phyloP scores from a whole-genome alignment of 2,329 filamentous ascomycete species.

The Microdochium bolleyi region DNA sequence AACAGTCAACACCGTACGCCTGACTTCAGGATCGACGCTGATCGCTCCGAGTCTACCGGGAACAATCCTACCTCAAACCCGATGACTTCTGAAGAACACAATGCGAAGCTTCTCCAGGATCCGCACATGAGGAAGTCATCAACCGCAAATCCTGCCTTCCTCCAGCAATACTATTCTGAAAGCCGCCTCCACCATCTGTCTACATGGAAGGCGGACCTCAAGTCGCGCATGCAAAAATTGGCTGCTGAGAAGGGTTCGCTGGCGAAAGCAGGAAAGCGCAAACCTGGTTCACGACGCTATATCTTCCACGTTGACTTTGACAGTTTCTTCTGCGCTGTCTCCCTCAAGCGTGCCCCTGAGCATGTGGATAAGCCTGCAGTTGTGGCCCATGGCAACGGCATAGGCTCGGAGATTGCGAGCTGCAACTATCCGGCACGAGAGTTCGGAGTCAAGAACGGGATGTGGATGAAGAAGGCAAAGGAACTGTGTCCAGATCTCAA shows the following conservation, averaged over 20 bases:
- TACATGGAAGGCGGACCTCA: slow-evolving; percentile 92
- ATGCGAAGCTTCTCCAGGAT: slow-evolving; percentile 74
- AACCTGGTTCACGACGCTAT: slow-evolving; percentile 63
- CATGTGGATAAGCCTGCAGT: slow-evolving; percentile 72
- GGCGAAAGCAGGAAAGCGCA: slow-evolving; percentile 37
- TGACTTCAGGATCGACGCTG: slow-evolving; percentile 1
- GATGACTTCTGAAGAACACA: slow-evolving; percentile 87
- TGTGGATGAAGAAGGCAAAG: slow-evolving; percentile 95
- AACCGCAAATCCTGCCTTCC: slow-evolving; percentile 84
- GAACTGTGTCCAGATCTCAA: slow-evolving; percentile 80
- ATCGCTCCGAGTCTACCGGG: slow-evolving; percentile 1
- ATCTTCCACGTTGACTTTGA: slow-evolving; percentile 97
- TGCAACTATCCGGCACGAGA: slow-evolving; percentile 90
- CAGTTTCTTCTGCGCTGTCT: slow-evolving; percentile 95
- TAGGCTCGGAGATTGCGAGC: slow-evolving; percentile 89
- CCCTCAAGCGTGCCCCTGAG: slow-evolving; percentile 68
- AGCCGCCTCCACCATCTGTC: slow-evolving; percentile 92
- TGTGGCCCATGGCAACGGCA: slow-evolving; percentile 79
- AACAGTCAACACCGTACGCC: background rate
- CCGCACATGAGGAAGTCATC: slow-evolving; percentile 82
- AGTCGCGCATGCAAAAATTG: slow-evolving; percentile 76
- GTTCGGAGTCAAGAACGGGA: slow-evolving; percentile 90
- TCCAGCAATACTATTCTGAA: slow-evolving; percentile 92
- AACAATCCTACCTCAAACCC: background rate
- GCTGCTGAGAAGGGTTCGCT: slow-evolving; percentile 58